A percentile compares a stretch with the other conserved stretches of the same genome.
Evolutionary conservation across 306 rosid genomes (phyloP).

Genomic region (Malus orientalis): DNA sequence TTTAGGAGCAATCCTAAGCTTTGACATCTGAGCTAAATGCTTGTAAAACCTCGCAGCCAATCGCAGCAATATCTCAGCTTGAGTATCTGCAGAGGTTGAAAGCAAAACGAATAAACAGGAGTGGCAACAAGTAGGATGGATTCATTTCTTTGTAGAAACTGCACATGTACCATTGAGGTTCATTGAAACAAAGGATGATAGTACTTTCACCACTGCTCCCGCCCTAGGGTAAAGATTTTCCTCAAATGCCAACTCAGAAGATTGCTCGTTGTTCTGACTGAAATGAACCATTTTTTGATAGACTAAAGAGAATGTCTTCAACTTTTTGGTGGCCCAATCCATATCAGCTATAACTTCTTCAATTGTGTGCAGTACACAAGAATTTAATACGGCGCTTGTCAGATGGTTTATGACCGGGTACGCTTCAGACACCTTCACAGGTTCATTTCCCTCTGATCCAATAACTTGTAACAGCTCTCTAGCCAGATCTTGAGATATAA

Average conservation of each 20-base stretch:
- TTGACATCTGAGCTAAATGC: conserved; percentile 33
- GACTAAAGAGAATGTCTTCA: conserved; percentile 15
- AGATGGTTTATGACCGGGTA: conserved; percentile 24
- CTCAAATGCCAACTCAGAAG: conserved; percentile 21
- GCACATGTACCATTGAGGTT: conserved; percentile 18
- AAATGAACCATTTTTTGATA: conserved; percentile 4
- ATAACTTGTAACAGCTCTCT: conserved; percentile 23
- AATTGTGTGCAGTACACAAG: conserved; percentile 23
- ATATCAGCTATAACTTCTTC: conserved; percentile 25
- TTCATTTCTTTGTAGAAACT: background rate
- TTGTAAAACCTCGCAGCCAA: conserved; percentile 31
- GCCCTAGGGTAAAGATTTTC: conserved; percentile 28
- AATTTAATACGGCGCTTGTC: conserved; percentile 9
- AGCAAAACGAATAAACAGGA: background rate
- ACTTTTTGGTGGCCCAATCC: conserved; percentile 32
- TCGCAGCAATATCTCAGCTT: conserved; percentile 27
- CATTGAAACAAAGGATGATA: conserved; percentile 29
- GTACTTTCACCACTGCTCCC: conserved; percentile 31
- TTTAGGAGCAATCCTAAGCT: conserved; percentile 35
- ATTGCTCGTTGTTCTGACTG: conserved; percentile 13
- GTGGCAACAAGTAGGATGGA: background rate
- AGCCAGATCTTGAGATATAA: conserved; percentile 24
- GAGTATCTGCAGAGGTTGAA: conserved; percentile 21
- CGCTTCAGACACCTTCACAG: conserved; percentile 19
- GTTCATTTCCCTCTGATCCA: conserved; percentile 21